Evolutionary conservation across 192 early-diverging fungal species (phyloP).

Genomic region (Linnemannia hyalina): DNA sequence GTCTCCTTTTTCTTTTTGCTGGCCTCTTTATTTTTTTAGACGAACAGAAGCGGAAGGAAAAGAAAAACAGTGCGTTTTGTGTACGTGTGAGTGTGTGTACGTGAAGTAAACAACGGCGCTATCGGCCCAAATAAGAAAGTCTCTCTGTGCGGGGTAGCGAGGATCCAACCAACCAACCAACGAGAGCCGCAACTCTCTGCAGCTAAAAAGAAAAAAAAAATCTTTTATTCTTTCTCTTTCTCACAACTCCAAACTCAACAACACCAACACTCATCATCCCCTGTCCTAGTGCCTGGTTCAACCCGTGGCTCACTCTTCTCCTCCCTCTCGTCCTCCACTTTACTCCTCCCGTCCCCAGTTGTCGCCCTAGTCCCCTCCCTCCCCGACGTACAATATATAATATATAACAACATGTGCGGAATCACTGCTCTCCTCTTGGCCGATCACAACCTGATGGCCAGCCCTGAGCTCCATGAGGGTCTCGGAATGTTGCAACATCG

Average conservation of each 20-base stretch:
- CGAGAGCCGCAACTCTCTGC: too few relatives aligned
- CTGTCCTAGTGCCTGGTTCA: not conserved
- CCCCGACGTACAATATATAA: not conserved
- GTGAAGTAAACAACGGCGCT: too few relatives aligned
- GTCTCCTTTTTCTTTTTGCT: too few relatives aligned
- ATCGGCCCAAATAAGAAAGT: too few relatives aligned
- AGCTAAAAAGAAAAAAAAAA: not conserved
- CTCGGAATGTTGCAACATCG: conserved; percentile 97
- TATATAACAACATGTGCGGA: conserved; percentile 78
- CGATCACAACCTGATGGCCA: conserved; percentile 79
- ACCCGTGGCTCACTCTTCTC: not conserved
- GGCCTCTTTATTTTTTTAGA: too few relatives aligned
- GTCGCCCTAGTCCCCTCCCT: not conserved
- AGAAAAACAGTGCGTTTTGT: too few relatives aligned
- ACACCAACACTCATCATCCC: not conserved
- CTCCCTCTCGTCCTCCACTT: not conserved
- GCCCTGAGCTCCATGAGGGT: conserved; percentile 93
- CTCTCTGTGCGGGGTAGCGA: too few relatives aligned
- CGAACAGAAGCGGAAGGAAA: too few relatives aligned
- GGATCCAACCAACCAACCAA: too few relatives aligned
- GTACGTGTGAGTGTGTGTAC: too few relatives aligned
- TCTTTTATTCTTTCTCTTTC: not conserved
- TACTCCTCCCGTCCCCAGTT: not conserved
- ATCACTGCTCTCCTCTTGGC: conserved; percentile 87
- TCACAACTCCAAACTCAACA: not conserved